Evolutionary conservation across 306 rosid species (phyloP), one percentile per base, ranked within the genome.

Genomic region (Corylus americana): DNA sequence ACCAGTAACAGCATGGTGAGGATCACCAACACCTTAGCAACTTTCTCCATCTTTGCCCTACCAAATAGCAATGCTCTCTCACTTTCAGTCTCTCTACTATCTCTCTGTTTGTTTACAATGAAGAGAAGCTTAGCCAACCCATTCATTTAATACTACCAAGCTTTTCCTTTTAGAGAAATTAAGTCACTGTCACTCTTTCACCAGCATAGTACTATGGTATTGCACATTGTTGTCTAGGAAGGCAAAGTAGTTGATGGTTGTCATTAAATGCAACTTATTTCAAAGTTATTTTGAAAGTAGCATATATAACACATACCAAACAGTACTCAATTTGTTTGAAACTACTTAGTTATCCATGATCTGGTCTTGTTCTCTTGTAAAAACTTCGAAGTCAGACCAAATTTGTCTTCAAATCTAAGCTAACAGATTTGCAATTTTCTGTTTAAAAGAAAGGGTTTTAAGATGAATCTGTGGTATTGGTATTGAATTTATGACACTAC

Each of bases 61-160:
- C 9, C 20, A 62, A 31, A 8, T 49, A 22, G 18, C 20, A 62
- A 31, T 29, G 37, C 20, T 70, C 59, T 75, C 73, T 70, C 50
- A 27, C 57, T 71, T 55, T 11, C 29, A 44, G 48, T n/a, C 31
- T 42, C 50, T 1, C 7, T 9, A 9, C 5, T 8, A 51, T 47
- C 49, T 18, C 49, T 55, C 54, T 37, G 29, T 54, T 50, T 45
- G 22, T 54, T 54, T 73, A 59, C 49, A 45, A 59, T 55, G 72
- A 62, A 17, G 42, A 54, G 76, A 76, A 71, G 69, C 44, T 8
- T 20, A 13, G 48, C 35, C 49, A 11, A 75, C 45, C 62, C 80
- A 53, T 58, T 67, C 76, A 55, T 76, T 74, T 84, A 75, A 84
- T 80, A 80, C 73, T 71, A 74, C 61, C 76, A 57, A 62, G 17